These are phyloP conservation scores for Geranomyces variabilis DNA, from an alignment of 192 early-diverging fungal species.

Conservation along the genomic window DNA sequence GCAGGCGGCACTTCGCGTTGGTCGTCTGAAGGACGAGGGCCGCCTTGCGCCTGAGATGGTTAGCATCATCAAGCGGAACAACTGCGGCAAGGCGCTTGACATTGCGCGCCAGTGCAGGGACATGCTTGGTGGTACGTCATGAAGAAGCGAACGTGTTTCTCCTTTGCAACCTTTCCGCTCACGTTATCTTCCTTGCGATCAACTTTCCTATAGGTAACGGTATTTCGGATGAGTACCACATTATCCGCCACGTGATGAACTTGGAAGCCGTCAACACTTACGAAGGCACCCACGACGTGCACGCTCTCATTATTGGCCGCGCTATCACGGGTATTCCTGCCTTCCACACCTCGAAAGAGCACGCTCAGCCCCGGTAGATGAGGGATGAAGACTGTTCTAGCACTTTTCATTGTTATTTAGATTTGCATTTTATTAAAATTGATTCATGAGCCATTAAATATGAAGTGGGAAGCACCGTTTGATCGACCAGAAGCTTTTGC, in stretches of 20 bases:
- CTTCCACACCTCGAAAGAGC: conserved; percentile 32
- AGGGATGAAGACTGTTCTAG: too few relatives aligned
- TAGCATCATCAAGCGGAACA: conserved; percentile 95
- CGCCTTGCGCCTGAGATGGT: conserved; percentile 93
- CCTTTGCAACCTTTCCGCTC: not conserved
- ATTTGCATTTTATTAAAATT: too few relatives aligned
- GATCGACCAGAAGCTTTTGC: too few relatives aligned
- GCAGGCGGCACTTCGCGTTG: conserved; percentile 87
- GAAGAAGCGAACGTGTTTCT: not conserved
- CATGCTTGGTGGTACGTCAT: conserved; percentile 85
- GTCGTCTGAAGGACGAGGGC: conserved; percentile 87
- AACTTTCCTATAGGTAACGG: conserved; percentile 23
- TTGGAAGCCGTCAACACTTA: conserved; percentile 93
- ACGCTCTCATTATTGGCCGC: conserved; percentile 88
- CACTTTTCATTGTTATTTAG: too few relatives aligned
- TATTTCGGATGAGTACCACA: conserved; percentile 70
- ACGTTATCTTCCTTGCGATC: not conserved
- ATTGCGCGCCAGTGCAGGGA: conserved; percentile 91
- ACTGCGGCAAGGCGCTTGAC: conserved; percentile 87
- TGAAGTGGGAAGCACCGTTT: too few relatives aligned
- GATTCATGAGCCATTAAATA: too few relatives aligned
- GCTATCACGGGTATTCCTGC: conserved; percentile 88
- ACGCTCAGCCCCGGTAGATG: not conserved
- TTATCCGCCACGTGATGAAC: conserved; percentile 93
- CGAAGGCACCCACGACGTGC: conserved; percentile 96